phyloP scores from a whole-genome alignment of 2,329 filamentous ascomycete species.

The Colletotrichum orbiculare region DNA sequence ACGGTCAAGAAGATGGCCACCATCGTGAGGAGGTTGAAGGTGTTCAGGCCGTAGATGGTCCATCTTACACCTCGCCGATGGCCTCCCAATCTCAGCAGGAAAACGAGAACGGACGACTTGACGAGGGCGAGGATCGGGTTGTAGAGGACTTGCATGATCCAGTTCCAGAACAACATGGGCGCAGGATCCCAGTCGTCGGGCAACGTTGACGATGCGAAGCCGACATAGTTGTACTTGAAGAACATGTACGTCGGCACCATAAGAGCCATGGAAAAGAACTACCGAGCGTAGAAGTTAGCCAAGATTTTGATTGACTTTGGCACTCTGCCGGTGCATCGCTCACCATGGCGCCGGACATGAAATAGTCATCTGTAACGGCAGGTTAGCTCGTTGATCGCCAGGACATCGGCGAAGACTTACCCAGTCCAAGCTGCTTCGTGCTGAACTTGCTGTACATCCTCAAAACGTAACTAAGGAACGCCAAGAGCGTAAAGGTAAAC shows the following conservation, averaged over 20 bases:
- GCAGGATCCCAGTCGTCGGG: slow-evolving; percentile 21
- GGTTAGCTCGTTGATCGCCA: neutral
- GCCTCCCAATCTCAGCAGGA: slow-evolving; percentile 46
- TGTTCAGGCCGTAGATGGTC: slow-evolving; percentile 44
- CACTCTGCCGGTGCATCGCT: slow-evolving; percentile 3
- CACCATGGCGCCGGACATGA: slow-evolving; percentile 27
- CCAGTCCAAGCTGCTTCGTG: slow-evolving; percentile 16
- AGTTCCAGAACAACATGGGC: slow-evolving; percentile 39
- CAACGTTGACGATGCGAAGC: slow-evolving; percentile 13
- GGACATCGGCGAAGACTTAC: neutral
- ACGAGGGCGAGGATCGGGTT: slow-evolving; percentile 57
- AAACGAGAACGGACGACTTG: slow-evolving; percentile 48
- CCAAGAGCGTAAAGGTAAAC: slow-evolving; percentile 44
- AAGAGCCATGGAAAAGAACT: slow-evolving; percentile 21
- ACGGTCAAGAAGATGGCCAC: slow-evolving; percentile 50
- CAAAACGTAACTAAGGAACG: slow-evolving; percentile 43
- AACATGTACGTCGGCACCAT: slow-evolving; percentile 26
- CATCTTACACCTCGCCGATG: slow-evolving; percentile 43
- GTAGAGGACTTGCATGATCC: slow-evolving; percentile 50
- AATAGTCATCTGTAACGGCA: slow-evolving; percentile 17
- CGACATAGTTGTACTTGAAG: slow-evolving; percentile 28
- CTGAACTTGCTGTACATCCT: slow-evolving; percentile 38
- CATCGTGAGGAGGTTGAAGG: slow-evolving; percentile 48
- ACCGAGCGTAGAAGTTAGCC: neutral
- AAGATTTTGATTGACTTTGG: neutral